Conservation (phyloP, 75 land plant genomes). For the Selaginella tamariscina region DNA sequence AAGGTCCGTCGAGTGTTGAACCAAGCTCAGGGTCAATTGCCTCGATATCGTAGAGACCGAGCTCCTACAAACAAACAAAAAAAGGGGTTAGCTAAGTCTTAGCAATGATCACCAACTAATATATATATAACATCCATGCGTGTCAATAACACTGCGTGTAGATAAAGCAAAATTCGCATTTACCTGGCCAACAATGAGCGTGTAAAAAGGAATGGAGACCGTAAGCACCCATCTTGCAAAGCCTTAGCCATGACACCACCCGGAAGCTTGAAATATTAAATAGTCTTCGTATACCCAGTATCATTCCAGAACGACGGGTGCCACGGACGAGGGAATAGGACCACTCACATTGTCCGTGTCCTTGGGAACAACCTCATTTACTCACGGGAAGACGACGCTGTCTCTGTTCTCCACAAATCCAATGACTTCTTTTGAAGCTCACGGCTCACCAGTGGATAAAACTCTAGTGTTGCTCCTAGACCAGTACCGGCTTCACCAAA, state of each 20-base stretch:
- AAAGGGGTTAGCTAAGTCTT: neutral
- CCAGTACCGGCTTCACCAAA: conserved; percentile 22
- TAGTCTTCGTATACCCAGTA: conserved; percentile 26
- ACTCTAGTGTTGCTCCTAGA: conserved; percentile 20
- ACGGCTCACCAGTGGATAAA: conserved; percentile 19
- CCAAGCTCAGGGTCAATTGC: conserved; percentile 68
- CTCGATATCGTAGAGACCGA: conserved; percentile 50
- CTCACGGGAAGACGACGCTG: too few relatives aligned
- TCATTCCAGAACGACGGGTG: conserved; percentile 16
- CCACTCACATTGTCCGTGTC: conserved; percentile 14
- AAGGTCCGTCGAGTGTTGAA: conserved; percentile 63
- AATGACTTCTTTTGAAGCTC: conserved; percentile 34
- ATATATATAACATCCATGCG: too few relatives aligned
- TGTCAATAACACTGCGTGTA: too few relatives aligned
- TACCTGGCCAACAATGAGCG: conserved; percentile 67
- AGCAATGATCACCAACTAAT: neutral
- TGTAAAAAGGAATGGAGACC: conserved; percentile 60
- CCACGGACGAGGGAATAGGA: conserved; percentile 77
- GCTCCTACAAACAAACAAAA: conserved; percentile 35
- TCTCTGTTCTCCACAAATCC: conserved; percentile 61
- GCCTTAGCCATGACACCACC: conserved; percentile 71
- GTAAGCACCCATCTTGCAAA: conserved; percentile 72
- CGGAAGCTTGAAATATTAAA: conserved; percentile 46
- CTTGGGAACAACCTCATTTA: too few relatives aligned
- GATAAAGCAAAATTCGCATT: too few relatives aligned